These are phyloP conservation scores for Harringtonia aguacate DNA, from an alignment of 2,329 filamentous ascomycete genomes.

Conservation along the genomic window DNA sequence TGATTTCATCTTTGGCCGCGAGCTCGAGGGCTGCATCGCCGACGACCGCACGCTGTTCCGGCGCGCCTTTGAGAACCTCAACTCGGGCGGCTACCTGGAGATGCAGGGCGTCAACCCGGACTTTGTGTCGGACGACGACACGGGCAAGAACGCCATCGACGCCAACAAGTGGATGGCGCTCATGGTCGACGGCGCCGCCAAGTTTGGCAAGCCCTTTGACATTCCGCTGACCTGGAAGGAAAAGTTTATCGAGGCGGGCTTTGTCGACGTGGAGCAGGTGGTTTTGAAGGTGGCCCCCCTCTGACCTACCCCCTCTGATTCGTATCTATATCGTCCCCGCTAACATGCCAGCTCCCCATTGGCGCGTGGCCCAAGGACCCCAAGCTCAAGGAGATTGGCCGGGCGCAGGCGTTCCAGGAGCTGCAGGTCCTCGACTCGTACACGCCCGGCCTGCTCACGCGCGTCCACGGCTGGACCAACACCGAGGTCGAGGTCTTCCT, in stretches of 20 bases:
- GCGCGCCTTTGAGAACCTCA: constrained; percentile 7
- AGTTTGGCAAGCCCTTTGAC: background rate
- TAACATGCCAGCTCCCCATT: constrained; percentile 33
- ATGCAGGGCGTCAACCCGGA: constrained; percentile 5
- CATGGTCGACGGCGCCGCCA: background rate
- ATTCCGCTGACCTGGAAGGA: background rate
- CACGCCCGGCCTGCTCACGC: constrained; percentile 1
- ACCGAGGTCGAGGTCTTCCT: constrained; percentile 7
- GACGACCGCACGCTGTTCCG: constrained; percentile 5
- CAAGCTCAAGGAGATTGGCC: constrained; percentile 28
- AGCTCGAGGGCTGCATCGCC: constrained; percentile 9
- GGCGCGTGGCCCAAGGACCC: constrained; percentile 34
- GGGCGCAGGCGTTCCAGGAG: background rate
- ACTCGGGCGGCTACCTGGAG: constrained; percentile 13
- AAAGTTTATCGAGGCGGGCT: constrained; percentile 32
- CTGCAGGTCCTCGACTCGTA: background rate
- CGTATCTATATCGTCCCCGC: no score
- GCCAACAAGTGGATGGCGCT: background rate
- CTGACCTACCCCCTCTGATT: no score
- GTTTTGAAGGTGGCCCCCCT: constrained; percentile 8
- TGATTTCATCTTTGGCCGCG: constrained; percentile 13
- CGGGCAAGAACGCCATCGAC: background rate
- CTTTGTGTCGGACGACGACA: constrained; percentile 12
- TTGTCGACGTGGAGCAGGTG: constrained; percentile 33
- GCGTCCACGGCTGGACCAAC: constrained; percentile 14